Evolutionary conservation across 2,329 filamentous ascomycete species (phyloP).

Genomic region (Seiridium cupressi): DNA sequence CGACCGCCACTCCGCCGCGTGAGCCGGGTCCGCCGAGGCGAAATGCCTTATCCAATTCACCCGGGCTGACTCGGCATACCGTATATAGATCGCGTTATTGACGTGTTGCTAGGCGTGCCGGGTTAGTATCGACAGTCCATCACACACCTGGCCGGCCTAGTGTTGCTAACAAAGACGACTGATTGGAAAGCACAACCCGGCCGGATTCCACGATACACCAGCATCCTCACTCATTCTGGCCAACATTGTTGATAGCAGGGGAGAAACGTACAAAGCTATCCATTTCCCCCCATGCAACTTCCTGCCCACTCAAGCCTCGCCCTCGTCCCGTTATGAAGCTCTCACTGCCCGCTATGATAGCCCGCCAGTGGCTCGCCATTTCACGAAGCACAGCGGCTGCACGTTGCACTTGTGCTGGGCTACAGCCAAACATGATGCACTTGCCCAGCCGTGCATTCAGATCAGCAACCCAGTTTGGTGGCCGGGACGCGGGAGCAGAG

Average conservation of each 20-base stretch:
- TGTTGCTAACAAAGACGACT: too few relatives aligned
- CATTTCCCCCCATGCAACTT: slow-evolving; percentile 64
- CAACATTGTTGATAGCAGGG: too few relatives aligned
- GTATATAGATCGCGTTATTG: slow-evolving; percentile 82
- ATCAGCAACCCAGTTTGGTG: slow-evolving; percentile 63
- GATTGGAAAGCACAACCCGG: too few relatives aligned
- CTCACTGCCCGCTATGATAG: slow-evolving; percentile 28
- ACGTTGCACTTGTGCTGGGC: slow-evolving; percentile 51
- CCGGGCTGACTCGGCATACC: slow-evolving; percentile 79
- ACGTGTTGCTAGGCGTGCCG: slow-evolving; percentile 60
- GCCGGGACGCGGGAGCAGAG: slow-evolving; percentile 37
- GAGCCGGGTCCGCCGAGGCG: slow-evolving; percentile 58
- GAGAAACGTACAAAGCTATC: slow-evolving; percentile 46
- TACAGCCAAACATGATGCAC: slow-evolving; percentile 73
- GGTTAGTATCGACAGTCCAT: not conserved
- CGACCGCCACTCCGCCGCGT: slow-evolving; percentile 64
- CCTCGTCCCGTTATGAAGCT: slow-evolving; percentile 22
- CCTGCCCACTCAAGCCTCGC: slow-evolving; percentile 20
- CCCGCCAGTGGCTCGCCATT: slow-evolving; percentile 64
- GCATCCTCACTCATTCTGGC: too few relatives aligned
- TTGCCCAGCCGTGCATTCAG: slow-evolving; percentile 67
- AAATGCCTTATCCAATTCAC: slow-evolving; percentile 77
- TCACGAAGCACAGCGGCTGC: slow-evolving; percentile 59
- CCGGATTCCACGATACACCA: too few relatives aligned
- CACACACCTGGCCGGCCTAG: not conserved